phyloP scores from a whole-genome alignment of 148 eudicot species.

The Camellia granthamiana region DNA sequence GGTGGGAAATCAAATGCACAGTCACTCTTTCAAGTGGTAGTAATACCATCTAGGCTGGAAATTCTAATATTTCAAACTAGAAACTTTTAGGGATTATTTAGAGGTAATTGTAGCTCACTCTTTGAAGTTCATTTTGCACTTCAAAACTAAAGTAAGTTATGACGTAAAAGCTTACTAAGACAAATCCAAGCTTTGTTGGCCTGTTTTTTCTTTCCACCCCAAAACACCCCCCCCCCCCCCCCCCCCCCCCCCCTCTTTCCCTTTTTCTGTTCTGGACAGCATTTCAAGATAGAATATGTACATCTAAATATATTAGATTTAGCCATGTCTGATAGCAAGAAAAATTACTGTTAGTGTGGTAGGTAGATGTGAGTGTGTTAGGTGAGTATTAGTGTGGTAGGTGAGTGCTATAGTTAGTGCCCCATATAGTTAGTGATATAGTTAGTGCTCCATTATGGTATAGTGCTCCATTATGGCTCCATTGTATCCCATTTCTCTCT shows the following conservation, averaged over 20 bases:
- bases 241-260: background rate
- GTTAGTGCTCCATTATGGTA: too few relatives aligned
- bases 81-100: too few relatives aligned
- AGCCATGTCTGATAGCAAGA: background rate
- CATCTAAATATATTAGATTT: slow-evolving; percentile 1
- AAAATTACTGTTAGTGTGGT: too few relatives aligned
- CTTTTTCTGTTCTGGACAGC: background rate
- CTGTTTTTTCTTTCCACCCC: too few relatives aligned
- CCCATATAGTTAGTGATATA: too few relatives aligned
- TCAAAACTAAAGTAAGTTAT: background rate
- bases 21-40: background rate
- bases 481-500: too few relatives aligned
- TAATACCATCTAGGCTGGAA: background rate
- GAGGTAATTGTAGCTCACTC: background rate
- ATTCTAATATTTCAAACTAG: too few relatives aligned
- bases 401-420: too few relatives aligned
- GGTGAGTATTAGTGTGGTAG: too few relatives aligned
- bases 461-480: too few relatives aligned
- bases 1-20: background rate
- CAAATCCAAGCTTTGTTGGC: background rate
- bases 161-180: background rate
- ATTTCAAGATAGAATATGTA: background rate
- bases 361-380: too few relatives aligned
- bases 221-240: too few relatives aligned
- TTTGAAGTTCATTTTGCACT: background rate